phyloP scores from a whole-genome alignment of 176 grass and related monocot genomes.

The Juncus inflexus region DNA sequence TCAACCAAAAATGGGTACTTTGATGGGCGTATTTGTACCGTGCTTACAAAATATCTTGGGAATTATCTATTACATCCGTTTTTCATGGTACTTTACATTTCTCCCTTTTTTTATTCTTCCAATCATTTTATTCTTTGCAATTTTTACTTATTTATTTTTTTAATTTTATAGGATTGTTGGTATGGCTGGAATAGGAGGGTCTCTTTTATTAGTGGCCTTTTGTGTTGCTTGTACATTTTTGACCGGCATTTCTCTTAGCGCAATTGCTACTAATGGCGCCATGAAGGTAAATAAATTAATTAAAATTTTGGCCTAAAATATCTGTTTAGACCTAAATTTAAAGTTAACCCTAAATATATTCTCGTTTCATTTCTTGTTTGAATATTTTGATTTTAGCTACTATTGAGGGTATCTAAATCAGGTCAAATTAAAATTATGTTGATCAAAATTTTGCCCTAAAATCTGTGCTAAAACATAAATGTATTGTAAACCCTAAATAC shows the following conservation, averaged over 20 bases:
- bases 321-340: too few relatives aligned
- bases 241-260: slow-evolving; percentile 89
- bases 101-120: slow-evolving; percentile 2
- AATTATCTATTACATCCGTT: slow-evolving; percentile 99
- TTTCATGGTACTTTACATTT: slow-evolving; percentile 66
- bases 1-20: slow-evolving; percentile 68
- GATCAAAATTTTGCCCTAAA: too few relatives aligned
- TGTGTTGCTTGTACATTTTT: slow-evolving; percentile 92
- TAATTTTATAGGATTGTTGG: slow-evolving; percentile 85
- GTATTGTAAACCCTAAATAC: too few relatives aligned
- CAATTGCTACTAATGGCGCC: slow-evolving; percentile 97
- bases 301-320: too few relatives aligned
- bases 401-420: too few relatives aligned
- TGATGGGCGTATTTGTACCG: slow-evolving; percentile 99
- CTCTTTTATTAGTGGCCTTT: slow-evolving; percentile 81
- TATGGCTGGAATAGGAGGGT: slow-evolving; percentile 84
- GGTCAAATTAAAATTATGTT: too few relatives aligned
- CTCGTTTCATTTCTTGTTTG: too few relatives aligned
- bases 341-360: too few relatives aligned
- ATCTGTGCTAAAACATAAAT: too few relatives aligned
- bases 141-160: slow-evolving; percentile 6
- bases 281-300: slow-evolving; percentile 66
- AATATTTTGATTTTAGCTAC: too few relatives aligned
- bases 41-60: slow-evolving; percentile 99
- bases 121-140: slow-evolving; percentile 14